Conservation (phyloP, 129 eudicot genomes). For the Erigeron canadensis region DNA sequence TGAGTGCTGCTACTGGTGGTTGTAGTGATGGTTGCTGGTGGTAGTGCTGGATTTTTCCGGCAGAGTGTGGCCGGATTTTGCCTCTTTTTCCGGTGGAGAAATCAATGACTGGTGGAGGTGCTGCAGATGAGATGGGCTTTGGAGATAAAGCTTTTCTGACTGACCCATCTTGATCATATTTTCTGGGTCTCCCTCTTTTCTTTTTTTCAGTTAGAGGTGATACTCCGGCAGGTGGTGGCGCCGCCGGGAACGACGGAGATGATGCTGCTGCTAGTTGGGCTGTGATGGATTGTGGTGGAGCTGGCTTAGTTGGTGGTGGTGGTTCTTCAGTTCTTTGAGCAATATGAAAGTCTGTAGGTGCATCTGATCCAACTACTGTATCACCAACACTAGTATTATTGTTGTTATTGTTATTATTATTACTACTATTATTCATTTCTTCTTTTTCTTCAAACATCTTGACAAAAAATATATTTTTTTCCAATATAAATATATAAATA, state of each 20-base stretch:
- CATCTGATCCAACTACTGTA: slow-evolving; percentile 94
- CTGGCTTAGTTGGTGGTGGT: slow-evolving; percentile 31
- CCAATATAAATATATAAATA: neutral
- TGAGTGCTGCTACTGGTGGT: slow-evolving; percentile 5
- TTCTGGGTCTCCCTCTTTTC: slow-evolving; percentile 92
- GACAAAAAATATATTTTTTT: neutral
- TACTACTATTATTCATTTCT: slow-evolving; percentile 27
- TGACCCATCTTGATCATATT: slow-evolving; percentile 75
- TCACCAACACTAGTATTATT: slow-evolving; percentile 50
- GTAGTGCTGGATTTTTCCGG: slow-evolving; percentile 25
- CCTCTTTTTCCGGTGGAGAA: slow-evolving; percentile 48
- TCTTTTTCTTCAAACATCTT: slow-evolving; percentile 48
- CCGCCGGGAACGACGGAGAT: slow-evolving; percentile 39
- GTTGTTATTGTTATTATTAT: neutral
- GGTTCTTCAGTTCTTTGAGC: slow-evolving; percentile 73
- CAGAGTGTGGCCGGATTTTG: slow-evolving; percentile 26
- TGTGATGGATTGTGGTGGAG: slow-evolving; percentile 29
- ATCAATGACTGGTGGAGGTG: slow-evolving; percentile 42
- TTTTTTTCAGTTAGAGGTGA: slow-evolving; percentile 48
- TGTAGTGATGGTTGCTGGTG: slow-evolving; percentile 5
- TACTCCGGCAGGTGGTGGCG: slow-evolving; percentile 36
- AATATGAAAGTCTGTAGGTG: slow-evolving; percentile 81
- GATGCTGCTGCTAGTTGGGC: slow-evolving; percentile 31
- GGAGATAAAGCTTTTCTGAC: slow-evolving; percentile 67
- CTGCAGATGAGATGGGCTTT: slow-evolving; percentile 84